Evolutionary conservation across 176 grass and related monocot species (phyloP), one percentile per base, ranked within the genome.

Genomic region (Neostapfia colusana): DNA sequence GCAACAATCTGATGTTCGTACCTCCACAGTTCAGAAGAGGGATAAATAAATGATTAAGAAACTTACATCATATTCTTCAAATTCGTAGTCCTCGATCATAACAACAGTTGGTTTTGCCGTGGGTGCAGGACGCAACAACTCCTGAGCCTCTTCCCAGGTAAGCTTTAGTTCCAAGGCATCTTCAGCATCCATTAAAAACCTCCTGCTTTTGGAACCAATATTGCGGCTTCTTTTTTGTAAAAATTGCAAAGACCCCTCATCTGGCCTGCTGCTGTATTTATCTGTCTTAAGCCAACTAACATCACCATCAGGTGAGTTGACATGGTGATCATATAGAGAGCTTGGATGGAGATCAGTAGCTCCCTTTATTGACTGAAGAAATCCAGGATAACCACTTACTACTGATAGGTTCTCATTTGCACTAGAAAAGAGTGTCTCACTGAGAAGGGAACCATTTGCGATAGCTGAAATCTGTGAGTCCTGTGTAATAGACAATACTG

Each of bases 51-150:
- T 34, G 28, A 15, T 6, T 23, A 79, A 17, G 42, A 66, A 67
- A 63, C 95, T 90, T 94, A 99, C 95, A 83, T 99, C 95, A 83
- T 99, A 99, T 77, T 99, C 95, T 95, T 99, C 95, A 89, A 99
- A 84, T 63, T 95, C 95, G 37, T 95, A 93, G 64, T 99, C 92
- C 65, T 99, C 95, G 65, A 99, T 99, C 69, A 73, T 90, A 67
- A 99, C 92, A 63, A 99, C 64, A 49, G 75, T 99, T 31, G 95
- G 92, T 85, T 88, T 95, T 78, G 84, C 80, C 67, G 69, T 87
- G 73, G 92, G 95, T 67, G 95, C 86, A 69, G 95, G 92, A 79
- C 95, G 92, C 77, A 99, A 79, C 81, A 99, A 87, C 84, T 95
- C 95, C 70, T 99, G 95, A 58, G 89, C 89, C 78, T 99, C 95